These are phyloP conservation scores for Arbutus unedo DNA, from an alignment of 148 eudicot genomes.

Conservation along the genomic window DNA sequence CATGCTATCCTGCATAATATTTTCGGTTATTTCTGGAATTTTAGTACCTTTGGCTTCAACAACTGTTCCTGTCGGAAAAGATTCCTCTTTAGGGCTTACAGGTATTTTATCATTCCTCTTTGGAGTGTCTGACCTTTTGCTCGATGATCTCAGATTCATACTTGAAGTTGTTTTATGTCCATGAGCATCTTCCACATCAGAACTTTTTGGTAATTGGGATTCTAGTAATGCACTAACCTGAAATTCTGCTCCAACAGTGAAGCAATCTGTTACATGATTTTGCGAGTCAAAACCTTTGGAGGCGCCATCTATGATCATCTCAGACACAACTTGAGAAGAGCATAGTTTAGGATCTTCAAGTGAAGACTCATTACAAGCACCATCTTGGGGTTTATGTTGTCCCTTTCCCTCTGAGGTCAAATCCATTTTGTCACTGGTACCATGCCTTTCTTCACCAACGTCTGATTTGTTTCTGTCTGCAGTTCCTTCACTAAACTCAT, in stretches of 20 bases:
- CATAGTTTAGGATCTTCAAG: neutral
- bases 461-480: neutral
- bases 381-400: neutral
- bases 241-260: neutral
- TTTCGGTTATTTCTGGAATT: too few species aligned
- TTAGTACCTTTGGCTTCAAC: too few species aligned
- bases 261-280: neutral
- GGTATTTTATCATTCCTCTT: neutral
- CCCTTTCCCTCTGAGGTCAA: conserved; percentile 3
- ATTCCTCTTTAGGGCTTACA: too few species aligned
- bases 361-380: conserved; percentile 1
- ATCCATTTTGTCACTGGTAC: conserved; percentile 2
- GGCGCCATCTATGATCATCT: neutral
- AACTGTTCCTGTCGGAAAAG: too few species aligned
- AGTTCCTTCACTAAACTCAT: conserved; percentile 5
- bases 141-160: neutral
- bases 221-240: neutral
- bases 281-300: neutral
- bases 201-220: neutral
- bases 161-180: neutral
- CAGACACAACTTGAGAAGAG: conserved; percentile 11
- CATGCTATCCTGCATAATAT: too few species aligned
- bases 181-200: neutral
- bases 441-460: conserved; percentile 7
- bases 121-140: neutral